A percentile compares a stretch with the other conserved stretches of the same genome.
These are phyloP conservation scores for Tricholoma matsutake DNA, from an alignment of 768 basidiomycete genomes.

Conservation along the genomic window DNA sequence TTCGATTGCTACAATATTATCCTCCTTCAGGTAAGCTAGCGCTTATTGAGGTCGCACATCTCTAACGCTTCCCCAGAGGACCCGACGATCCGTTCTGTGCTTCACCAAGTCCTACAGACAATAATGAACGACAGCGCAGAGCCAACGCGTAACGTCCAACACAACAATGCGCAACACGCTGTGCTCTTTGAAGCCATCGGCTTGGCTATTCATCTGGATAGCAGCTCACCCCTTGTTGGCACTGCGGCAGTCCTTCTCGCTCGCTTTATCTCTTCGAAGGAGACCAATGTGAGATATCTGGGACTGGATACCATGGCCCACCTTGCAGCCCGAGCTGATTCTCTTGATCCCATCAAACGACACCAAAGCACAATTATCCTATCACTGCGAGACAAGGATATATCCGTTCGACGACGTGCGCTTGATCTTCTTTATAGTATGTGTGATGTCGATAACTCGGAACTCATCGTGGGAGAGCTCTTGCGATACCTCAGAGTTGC, in stretches of 20 bases:
- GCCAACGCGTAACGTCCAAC: constrained; percentile 91
- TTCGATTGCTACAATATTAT: constrained; percentile 92
- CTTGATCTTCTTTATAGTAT: constrained; percentile 97
- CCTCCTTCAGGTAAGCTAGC: constrained; percentile 79
- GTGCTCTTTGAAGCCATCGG: constrained; percentile 98
- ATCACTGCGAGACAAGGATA: constrained; percentile 94
- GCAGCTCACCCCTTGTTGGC: constrained; percentile 82
- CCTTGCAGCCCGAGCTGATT: constrained; percentile 90
- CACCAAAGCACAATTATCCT: constrained; percentile 96
- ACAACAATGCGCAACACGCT: constrained; percentile 97
- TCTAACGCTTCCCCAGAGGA: constrained; percentile 56
- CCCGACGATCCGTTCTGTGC: constrained; percentile 66
- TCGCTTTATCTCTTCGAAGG: constrained; percentile 95
- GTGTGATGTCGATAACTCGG: constrained; percentile 98
- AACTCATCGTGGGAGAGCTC: constrained; percentile 92
- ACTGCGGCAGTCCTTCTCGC: constrained; percentile 90
- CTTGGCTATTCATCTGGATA: constrained; percentile 93
- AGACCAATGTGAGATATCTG: constrained; percentile 97
- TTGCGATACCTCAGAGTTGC: constrained; percentile 93
- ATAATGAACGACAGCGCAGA: constrained; percentile 92
- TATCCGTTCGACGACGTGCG: constrained; percentile 90
- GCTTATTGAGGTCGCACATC: neutral
- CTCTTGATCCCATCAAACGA: constrained; percentile 87
- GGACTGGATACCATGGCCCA: constrained; percentile 98
- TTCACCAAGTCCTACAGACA: constrained; percentile 82